Conservation (phyloP, 176 grass and related monocot species). For the Elymus sibiricus region DNA sequence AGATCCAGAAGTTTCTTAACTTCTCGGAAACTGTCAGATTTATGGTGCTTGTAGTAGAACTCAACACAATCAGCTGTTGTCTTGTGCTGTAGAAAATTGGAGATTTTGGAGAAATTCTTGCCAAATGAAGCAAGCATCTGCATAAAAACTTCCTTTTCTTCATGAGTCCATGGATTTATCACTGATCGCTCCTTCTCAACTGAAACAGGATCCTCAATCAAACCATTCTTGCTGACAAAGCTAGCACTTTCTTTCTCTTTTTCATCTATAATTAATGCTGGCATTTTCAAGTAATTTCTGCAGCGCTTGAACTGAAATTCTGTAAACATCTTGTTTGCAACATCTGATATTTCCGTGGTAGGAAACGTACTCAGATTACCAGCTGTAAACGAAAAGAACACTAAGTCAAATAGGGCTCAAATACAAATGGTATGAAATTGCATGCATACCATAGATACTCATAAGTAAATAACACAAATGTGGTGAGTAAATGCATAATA, state of each 20-base stretch:
- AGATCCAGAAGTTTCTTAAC: constrained; percentile 76
- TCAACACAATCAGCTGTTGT: constrained; percentile 96
- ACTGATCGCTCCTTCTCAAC: constrained; percentile 68
- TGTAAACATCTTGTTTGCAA: constrained; percentile 59
- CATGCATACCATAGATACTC: neutral
- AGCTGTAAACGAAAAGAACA: constrained; percentile 39
- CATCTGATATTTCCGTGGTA: constrained; percentile 62
- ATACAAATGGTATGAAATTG: neutral
- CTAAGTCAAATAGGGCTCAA: constrained; percentile 13
- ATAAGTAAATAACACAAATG: neutral
- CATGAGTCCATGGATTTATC: constrained; percentile 84
- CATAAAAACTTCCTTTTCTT: constrained; percentile 88
- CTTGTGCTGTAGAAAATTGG: constrained; percentile 75
- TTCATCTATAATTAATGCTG: constrained; percentile 66
- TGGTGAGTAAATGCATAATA: neutral
- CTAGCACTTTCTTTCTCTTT: constrained; percentile 48
- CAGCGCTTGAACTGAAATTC: constrained; percentile 68
- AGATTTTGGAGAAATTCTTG: constrained; percentile 91
- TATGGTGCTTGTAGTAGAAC: constrained; percentile 98
- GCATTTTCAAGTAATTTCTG: constrained; percentile 89
- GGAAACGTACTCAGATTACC: constrained; percentile 53
- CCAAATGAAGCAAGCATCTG: constrained; percentile 88
- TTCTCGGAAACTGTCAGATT: constrained; percentile 91
- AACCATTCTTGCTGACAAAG: constrained; percentile 67
- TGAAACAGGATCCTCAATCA: constrained; percentile 66